Evolutionary conservation across 2,329 filamentous ascomycete species (phyloP), one percentile per base, ranked within the genome.

Genomic region (Sclerotinia minor): DNA sequence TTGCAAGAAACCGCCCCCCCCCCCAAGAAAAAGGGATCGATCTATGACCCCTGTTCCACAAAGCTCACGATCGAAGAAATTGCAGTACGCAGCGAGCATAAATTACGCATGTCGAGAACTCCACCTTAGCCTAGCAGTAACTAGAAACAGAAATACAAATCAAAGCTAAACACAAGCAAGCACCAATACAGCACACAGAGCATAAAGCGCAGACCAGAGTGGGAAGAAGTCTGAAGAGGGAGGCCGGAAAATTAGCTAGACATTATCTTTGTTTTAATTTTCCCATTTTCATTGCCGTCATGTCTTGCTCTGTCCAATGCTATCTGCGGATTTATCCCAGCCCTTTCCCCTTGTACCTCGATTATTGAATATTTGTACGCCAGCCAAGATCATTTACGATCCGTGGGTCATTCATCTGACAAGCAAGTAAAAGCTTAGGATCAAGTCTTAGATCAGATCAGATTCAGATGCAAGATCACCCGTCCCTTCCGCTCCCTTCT

Each of bases 381-480:
- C 26, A 19, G 44, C 9, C 9, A 24, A 47, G 58, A 49, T 24
- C 54, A 35, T 15, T 21, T 35, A 49, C 26, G 58, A 60, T 49
- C 58, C 26, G 26, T 35, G 21, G 58, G 24, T 21, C 26, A 49
- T 19, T 35, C 58, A 60, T 60, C 41, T 60, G 44, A 60, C 58
- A 49, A 49, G 44, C 19, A 60, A 49, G 21, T 49, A 35, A 47
- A 26, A 49, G 58, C 26, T 35, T 35, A 35, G 58, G 53, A 44
- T 41, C 35, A 41, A 9, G 35, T 41, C 13, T 57, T 44, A 57
- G 54, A 57, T 57, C 54, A 57, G 44, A 60, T 60, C 58, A 60
- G 58, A 49, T 60, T 60, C 44, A 60, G 44, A 60, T 60, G 58
- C 58, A 49, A 60, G 58, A 60, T 49, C 58, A 60, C 26, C 44